Base-by-base conservation (phyloP, 1,139 yeast genomes). In the Groenewaldozyma sp. region DNA sequence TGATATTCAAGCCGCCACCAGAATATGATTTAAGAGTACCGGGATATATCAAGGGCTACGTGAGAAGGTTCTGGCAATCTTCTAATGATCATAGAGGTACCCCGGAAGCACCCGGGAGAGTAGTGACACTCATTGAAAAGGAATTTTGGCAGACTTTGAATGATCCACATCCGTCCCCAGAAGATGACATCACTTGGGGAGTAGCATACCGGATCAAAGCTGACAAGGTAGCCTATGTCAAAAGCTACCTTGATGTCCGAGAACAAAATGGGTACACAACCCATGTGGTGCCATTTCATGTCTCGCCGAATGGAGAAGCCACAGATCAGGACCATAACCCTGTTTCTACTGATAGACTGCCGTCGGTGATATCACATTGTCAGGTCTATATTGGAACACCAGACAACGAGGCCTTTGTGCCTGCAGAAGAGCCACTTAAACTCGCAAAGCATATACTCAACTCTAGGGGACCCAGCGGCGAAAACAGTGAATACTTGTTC, bases 51-150 rank as follows among this genome's bases (percentile, higher is more conserved):
- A 68, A 70, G 42, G 95, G 95, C 1, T 86, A 68, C 50, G 73
- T 81, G 2, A 68, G 97, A 19, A 64, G 95, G 40, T 88, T 88
- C 57, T 88, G 96, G 96, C 95, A 87, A 60, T 74, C 84, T 32
- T 79, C 93, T 4, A 75, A 79, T 17, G 97, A 88, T 58, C 95
- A 88, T 58, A 63, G 97, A 40, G 97, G 97, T 0, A 82, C 94
- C 0, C 86, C 86, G 0, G 83, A 75, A 41, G 58, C 64, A 7
- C 95, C 95, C 0, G 97, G 97, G 1, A 62, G 96, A 34, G 96
- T 88, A 1, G 95, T 76, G 2, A 88, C 96, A 0, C 65, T 88
- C 35, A 65, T 88, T 0, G 74, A 41, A 59, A 72, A 48, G 62
- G 70, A 31, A 75, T 80, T 52, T 65, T 86, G 52, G 65, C 64